These are phyloP conservation scores for Wilcoxina mikolae DNA, from an alignment of 495 filamentous ascomycete species.

Conservation along the genomic window DNA sequence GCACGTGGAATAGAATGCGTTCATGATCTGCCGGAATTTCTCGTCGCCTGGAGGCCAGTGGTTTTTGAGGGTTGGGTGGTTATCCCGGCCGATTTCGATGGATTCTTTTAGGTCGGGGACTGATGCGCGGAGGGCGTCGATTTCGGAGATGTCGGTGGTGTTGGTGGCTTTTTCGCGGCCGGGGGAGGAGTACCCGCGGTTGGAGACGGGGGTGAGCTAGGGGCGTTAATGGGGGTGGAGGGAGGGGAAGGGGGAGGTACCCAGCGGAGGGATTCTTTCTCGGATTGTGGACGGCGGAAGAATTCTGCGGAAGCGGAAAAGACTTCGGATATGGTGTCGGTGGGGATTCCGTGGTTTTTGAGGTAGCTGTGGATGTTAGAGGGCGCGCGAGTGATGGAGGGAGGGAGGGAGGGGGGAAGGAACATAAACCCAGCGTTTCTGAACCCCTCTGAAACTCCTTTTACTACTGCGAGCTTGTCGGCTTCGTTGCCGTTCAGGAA, in stretches of 20 bases:
- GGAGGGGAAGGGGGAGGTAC: conserved; percentile 1
- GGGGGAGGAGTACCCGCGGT: conserved; percentile 50
- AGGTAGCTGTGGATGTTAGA: conserved; percentile 43
- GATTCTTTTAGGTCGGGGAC: conserved; percentile 55
- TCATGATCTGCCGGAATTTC: conserved; percentile 58
- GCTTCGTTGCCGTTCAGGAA: conserved; percentile 52
- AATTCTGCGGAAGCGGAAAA: conserved; percentile 62
- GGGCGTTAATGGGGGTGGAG: neutral
- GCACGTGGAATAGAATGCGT: conserved; percentile 54
- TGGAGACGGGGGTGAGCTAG: conserved; percentile 50
- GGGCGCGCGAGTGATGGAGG: neutral
- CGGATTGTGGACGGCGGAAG: conserved; percentile 52
- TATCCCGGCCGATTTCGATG: conserved; percentile 54
- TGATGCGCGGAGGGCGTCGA: conserved; percentile 38
- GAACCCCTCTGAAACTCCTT: conserved; percentile 63
- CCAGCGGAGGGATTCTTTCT: conserved; percentile 62
- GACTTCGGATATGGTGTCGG: conserved; percentile 41
- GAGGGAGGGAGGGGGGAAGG: neutral
- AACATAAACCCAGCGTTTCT: conserved; percentile 68
- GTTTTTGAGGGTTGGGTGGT: conserved; percentile 43
- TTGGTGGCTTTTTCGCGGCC: conserved; percentile 52
- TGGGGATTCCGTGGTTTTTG: conserved; percentile 56
- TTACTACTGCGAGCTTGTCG: conserved; percentile 50
- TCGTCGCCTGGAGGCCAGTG: conserved; percentile 57
- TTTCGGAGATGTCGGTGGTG: conserved; percentile 20